Conservation (phyloP, 352 stramenopile species). For the Phytophthora macrochlamydospora region DNA sequence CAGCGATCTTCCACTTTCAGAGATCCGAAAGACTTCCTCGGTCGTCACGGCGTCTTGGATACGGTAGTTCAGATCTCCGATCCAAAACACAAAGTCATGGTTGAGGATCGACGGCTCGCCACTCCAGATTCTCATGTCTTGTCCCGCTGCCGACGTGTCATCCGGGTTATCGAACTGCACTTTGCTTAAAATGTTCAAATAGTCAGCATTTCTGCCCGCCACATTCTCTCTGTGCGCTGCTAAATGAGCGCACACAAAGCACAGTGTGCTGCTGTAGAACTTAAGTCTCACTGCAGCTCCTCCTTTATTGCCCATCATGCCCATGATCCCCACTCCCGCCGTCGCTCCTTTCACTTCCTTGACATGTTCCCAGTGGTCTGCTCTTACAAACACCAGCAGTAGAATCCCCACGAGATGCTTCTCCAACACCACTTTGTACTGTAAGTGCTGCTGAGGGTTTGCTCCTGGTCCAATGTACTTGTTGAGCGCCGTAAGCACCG, state of each 20-base stretch:
- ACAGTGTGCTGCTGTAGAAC: slow-evolving; percentile 98
- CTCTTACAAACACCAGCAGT: slow-evolving; percentile 95
- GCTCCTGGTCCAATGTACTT: slow-evolving; percentile 35
- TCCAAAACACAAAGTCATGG: slow-evolving; percentile 99
- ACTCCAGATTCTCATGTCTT: slow-evolving; percentile 48
- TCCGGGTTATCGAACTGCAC: slow-evolving; percentile 88
- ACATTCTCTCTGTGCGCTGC: slow-evolving; percentile 99
- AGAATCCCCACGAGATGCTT: slow-evolving; percentile 98
- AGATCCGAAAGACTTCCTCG: slow-evolving; percentile 74
- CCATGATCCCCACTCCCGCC: slow-evolving; percentile 98
- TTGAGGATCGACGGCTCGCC: slow-evolving; percentile 89
- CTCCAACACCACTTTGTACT: slow-evolving; percentile 83
- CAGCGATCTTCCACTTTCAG: slow-evolving; percentile 45
- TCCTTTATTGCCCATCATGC: slow-evolving; percentile 99
- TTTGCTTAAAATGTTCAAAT: slow-evolving; percentile 97
- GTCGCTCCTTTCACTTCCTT: slow-evolving; percentile 90
- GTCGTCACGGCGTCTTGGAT: slow-evolving; percentile 81
- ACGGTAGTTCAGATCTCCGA: slow-evolving; percentile 93
- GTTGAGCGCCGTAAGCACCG: slow-evolving; percentile 92
- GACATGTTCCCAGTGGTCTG: slow-evolving; percentile 71
- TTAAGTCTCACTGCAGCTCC: slow-evolving; percentile 94
- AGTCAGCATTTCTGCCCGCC: slow-evolving; percentile 96
- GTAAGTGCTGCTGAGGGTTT: slow-evolving; percentile 16
- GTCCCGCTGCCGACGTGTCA: slow-evolving; percentile 16
- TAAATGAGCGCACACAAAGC: slow-evolving; percentile 99